Evolutionary conservation across 2,329 filamentous ascomycete species (phyloP).

Genomic region (Didymella sp.): DNA sequence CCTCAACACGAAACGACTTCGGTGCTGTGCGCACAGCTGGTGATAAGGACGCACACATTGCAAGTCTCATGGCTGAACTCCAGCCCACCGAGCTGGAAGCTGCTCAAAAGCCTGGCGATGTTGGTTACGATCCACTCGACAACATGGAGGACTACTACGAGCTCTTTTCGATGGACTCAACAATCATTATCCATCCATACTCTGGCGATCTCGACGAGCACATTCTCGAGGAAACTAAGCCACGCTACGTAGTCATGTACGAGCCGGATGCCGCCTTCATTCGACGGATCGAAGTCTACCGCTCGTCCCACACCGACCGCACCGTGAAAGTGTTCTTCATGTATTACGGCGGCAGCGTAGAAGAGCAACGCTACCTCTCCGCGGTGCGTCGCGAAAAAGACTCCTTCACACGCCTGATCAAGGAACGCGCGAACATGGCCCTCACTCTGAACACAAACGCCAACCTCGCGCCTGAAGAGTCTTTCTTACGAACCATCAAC

Average conservation of each 20-base stretch:
- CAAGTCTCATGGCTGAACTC: constrained; percentile 81
- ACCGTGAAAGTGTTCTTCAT: constrained; percentile 95
- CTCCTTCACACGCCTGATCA: constrained; percentile 91
- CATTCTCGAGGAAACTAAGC: constrained; percentile 91
- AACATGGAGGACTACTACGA: constrained; percentile 93
- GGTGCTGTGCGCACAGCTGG: constrained; percentile 78
- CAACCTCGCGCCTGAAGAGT: constrained; percentile 81
- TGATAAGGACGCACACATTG: constrained; percentile 82
- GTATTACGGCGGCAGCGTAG: constrained; percentile 93
- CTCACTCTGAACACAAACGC: constrained; percentile 75
- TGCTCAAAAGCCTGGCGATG: constrained; percentile 72
- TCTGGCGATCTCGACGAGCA: constrained; percentile 96
- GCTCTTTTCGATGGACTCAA: constrained; percentile 87
- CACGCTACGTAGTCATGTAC: constrained; percentile 97
- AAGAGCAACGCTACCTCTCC: constrained; percentile 92
- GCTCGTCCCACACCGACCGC: constrained; percentile 88
- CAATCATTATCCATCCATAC: constrained; percentile 90
- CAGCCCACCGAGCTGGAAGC: constrained; percentile 80
- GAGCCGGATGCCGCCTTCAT: constrained; percentile 96
- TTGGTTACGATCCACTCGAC: constrained; percentile 79
- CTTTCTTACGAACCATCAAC: constrained; percentile 93
- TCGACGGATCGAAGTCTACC: constrained; percentile 90
- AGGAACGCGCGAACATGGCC: constrained; percentile 92
- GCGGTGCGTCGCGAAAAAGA: constrained; percentile 95
- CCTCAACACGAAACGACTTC: constrained; percentile 70